Percentiles rank a stretch among this genome's conserved stretches.
These are phyloP conservation scores for Lophium mytilinum DNA, from an alignment of 495 filamentous ascomycete species.

Conservation along the genomic window DNA sequence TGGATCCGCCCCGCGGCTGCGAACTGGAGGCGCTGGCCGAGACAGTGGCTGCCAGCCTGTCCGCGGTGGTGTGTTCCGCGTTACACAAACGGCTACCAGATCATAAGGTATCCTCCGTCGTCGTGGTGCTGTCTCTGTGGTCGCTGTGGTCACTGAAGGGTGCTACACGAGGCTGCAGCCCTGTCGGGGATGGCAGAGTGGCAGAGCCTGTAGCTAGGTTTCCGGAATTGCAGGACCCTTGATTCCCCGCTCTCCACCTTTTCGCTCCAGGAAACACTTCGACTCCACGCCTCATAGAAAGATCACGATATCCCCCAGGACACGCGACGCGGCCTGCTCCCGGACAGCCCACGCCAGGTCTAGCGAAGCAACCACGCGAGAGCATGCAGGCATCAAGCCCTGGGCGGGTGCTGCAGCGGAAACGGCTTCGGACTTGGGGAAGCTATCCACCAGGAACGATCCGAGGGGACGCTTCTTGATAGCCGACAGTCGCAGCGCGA, in stretches of 20 bases:
- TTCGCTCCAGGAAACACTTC: background rate
- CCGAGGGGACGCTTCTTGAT: slow-evolving; percentile 18
- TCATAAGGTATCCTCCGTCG: background rate
- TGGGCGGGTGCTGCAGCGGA: background rate
- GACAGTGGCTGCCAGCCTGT: too few relatives aligned
- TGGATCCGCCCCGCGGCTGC: background rate
- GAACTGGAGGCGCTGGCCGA: background rate
- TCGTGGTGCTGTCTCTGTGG: background rate
- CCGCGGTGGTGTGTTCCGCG: background rate
- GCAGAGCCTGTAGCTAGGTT: background rate
- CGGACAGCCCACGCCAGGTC: background rate
- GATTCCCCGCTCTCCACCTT: background rate
- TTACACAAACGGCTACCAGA: background rate
- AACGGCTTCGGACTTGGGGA: slow-evolving; percentile 12
- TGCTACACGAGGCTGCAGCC: background rate
- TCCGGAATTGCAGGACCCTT: background rate
- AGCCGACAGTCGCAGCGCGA: background rate
- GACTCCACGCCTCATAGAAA: background rate
- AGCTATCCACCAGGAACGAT: background rate
- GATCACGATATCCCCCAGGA: background rate
- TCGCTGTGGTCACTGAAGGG: background rate
- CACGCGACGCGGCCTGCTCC: background rate
- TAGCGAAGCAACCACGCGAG: slow-evolving; percentile 8
- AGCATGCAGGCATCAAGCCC: slow-evolving; percentile 19
- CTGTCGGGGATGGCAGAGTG: background rate